These are phyloP conservation scores for Salix brachista DNA, from an alignment of 345 rosid species.

Conservation along the genomic window DNA sequence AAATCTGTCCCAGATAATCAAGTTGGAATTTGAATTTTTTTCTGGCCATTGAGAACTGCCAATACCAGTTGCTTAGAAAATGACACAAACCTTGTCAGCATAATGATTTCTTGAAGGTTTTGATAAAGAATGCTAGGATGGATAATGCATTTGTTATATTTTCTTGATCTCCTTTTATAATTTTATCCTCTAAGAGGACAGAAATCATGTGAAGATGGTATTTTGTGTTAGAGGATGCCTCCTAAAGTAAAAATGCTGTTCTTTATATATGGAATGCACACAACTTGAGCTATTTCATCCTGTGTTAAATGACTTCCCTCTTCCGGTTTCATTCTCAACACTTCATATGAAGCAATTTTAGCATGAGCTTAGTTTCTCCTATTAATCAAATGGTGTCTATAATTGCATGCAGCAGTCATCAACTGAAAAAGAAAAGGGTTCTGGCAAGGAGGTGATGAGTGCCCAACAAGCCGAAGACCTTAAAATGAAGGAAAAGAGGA, in stretches of 20 bases:
- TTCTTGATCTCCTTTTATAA: not conserved
- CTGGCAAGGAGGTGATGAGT: conserved; percentile 61
- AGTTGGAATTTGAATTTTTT: not conserved
- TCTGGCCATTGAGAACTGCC: not conserved
- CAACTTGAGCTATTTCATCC: not conserved
- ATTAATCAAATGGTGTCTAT: not conserved
- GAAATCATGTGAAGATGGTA: not conserved
- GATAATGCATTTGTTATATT: not conserved
- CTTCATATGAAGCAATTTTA: not conserved
- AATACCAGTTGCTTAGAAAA: not conserved
- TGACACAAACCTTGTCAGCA: not conserved
- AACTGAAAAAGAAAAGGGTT: conserved; percentile 41
- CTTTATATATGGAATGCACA: too few species aligned
- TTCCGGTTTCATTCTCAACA: not conserved
- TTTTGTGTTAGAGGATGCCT: not conserved
- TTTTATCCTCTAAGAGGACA: not conserved
- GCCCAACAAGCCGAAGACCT: conserved; percentile 87
- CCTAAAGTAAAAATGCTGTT: not conserved
- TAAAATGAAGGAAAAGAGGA: conserved; percentile 88
- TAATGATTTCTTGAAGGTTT: not conserved
- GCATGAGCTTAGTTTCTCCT: not conserved
- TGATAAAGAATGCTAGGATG: not conserved
- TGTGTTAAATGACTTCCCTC: not conserved
- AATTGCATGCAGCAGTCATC: conserved; percentile 40
- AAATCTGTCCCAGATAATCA: not conserved